These are phyloP conservation scores for Penicillium pulvis DNA, from an alignment of 495 filamentous ascomycete species.

Conservation along the genomic window DNA sequence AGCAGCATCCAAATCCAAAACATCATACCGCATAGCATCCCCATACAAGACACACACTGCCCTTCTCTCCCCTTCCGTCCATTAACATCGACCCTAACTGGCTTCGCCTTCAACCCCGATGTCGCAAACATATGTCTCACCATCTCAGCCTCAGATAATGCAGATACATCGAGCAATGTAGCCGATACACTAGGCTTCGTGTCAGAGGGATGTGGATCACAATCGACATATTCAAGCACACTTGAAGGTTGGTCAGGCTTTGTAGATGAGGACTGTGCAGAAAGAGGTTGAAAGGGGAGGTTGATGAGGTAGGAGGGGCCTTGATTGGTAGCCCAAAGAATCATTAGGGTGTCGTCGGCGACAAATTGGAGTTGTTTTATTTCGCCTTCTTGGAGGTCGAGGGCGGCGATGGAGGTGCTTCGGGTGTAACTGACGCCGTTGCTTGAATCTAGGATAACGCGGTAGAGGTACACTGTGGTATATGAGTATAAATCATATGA, in stretches of 20 bases:
- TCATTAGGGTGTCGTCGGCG: slow-evolving; percentile 53
- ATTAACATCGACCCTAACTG: slow-evolving; percentile 54
- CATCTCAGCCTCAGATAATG: slow-evolving; percentile 12
- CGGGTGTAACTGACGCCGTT: slow-evolving; percentile 59
- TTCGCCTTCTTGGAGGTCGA: slow-evolving; percentile 44
- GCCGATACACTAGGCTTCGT: slow-evolving; percentile 19
- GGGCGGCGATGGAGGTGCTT: slow-evolving; percentile 39
- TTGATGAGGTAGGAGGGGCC: slow-evolving; percentile 37
- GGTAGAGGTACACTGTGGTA: slow-evolving; percentile 50
- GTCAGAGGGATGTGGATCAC: slow-evolving; percentile 13
- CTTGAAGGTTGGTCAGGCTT: slow-evolving; percentile 14
- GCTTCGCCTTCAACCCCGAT: slow-evolving; percentile 43
- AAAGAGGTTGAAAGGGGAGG: slow-evolving; percentile 35
- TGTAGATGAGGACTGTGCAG: slow-evolving; percentile 3
- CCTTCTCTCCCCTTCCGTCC: slow-evolving; percentile 53
- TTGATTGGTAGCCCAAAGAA: slow-evolving; percentile 37
- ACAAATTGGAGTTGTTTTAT: slow-evolving; percentile 59
- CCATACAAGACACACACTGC: slow-evolving; percentile 59
- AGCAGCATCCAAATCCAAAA: slow-evolving; percentile 56
- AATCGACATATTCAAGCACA: slow-evolving; percentile 20
- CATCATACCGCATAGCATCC: slow-evolving; percentile 56
- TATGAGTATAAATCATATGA: neutral
- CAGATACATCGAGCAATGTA: slow-evolving; percentile 28
- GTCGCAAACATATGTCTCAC: slow-evolving; percentile 39
- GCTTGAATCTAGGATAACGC: slow-evolving; percentile 47